A percentile compares a stretch with the other conserved stretches of the same genome.
Evolutionary conservation across 257 asterid species (phyloP).

Genomic region (Coffea eugenioides): DNA sequence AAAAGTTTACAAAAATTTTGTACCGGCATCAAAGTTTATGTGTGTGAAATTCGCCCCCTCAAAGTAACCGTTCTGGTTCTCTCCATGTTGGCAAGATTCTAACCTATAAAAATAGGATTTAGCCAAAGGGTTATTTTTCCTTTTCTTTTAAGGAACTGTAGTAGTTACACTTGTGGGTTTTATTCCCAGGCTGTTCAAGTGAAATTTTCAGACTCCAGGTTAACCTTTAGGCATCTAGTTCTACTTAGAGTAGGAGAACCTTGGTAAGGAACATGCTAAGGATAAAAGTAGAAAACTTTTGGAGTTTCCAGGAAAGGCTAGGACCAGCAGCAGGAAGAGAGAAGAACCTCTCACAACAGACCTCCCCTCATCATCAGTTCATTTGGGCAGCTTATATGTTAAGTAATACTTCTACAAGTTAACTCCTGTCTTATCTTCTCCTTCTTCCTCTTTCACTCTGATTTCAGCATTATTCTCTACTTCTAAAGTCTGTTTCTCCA

Average conservation of each 20-base stretch:
- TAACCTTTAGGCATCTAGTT: not conserved
- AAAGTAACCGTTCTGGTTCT: too few relatives aligned
- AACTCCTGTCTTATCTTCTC: not conserved
- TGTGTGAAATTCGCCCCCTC: too few relatives aligned
- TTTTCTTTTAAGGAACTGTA: too few relatives aligned
- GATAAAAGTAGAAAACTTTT: too few relatives aligned
- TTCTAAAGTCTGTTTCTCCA: not conserved
- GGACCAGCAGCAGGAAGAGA: not conserved
- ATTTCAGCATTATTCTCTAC: not conserved
- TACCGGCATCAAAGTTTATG: too few relatives aligned
- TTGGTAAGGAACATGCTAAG: slow-evolving; percentile 1
- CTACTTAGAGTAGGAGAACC: not conserved
- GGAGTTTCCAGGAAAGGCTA: not conserved
- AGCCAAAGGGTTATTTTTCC: not conserved
- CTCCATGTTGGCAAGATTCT: not conserved
- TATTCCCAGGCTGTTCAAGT: not conserved
- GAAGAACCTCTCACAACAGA: not conserved
- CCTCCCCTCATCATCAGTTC: too few relatives aligned
- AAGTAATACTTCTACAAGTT: too few relatives aligned
- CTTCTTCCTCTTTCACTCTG: not conserved
- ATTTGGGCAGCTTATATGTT: too few relatives aligned
- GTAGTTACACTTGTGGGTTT: not conserved
- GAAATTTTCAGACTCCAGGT: not conserved
- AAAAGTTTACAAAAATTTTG: too few relatives aligned
- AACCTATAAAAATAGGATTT: too few relatives aligned